Evolutionary conservation across 1,284 basidiomycete species (phyloP), one percentile per base, ranked within the genome.

Genomic region (Pterulicium gracile): DNA sequence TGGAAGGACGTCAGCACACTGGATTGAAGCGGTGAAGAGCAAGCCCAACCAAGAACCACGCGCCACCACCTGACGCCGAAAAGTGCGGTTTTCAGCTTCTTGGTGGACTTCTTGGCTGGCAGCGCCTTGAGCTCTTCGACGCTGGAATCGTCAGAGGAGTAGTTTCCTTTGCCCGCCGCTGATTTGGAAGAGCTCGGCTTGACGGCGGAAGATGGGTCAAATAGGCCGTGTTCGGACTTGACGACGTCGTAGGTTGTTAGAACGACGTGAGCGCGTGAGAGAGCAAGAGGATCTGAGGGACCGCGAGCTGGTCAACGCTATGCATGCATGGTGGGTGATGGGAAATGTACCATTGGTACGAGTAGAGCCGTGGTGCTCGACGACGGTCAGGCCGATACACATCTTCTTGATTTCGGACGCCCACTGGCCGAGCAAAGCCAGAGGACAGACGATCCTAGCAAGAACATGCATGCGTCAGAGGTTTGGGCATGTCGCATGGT

Each of bases 381-480:
- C 66, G 2, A 94, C 88, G 0, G 69, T 73, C 1, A 94, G 65
- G 0, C 71, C 70, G 2, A 72, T 69, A 0, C 84, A 81, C 70
- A 95, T 92, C 50, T 83, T 87, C 47, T 73, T 65, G 34, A 90
- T 79, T 60, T 98, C 95, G 3, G 77, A 70, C 15, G 85, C 86
- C 95, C 95, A 98, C 61, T 98, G 95, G 14, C 78, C 75, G 50
- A 97, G 82, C 15, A 98, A 77, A 4, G 89, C 81, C 3, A 92
- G 72, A 1, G 90, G 90, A 48, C 83, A 86, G 18, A 93, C 66
- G 24, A 93, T 84, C 10, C 88, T 92, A 53, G 22, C 21, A 18
- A 7, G 17, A 41, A 56, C 61, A n/a, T n/a, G n/a, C n/a, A n/a
- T n/a, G n/a, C n/a, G 45, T 49, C 34, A 42, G 32, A n/a, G n/a